Percentiles rank a stretch among this genome's conserved stretches.
These are phyloP conservation scores for Elsinoe fawcettii DNA, from an alignment of 2,329 filamentous ascomycete species.

Conservation along the genomic window DNA sequence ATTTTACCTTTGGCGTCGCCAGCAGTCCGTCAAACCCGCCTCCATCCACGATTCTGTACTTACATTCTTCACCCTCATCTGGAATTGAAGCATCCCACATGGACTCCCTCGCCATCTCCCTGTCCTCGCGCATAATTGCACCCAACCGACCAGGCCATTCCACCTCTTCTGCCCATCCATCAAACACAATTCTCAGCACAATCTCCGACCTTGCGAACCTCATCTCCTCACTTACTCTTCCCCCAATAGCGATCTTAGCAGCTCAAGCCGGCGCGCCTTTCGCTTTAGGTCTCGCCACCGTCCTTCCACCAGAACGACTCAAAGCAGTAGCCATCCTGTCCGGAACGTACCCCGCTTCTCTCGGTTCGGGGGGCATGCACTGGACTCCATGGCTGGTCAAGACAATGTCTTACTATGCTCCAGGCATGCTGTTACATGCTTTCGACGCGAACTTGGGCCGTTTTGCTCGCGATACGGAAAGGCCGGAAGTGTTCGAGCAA, in stretches of 20 bases:
- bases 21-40: neutral
- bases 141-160: neutral
- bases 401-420: neutral
- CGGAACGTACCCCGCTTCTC: neutral
- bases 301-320: neutral
- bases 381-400: constrained; percentile 5
- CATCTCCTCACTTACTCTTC: neutral
- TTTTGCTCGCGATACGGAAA: neutral
- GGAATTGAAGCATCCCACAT: neutral
- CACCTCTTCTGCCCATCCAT: neutral
- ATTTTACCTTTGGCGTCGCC: neutral
- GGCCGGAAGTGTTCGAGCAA: neutral
- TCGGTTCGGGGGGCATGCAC: neutral
- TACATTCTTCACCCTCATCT: neutral
- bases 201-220: constrained; percentile 5
- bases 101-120: neutral
- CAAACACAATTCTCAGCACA: neutral
- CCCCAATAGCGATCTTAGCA: neutral
- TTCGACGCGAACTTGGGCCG: constrained; percentile 2
- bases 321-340: neutral
- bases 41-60: neutral
- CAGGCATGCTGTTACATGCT: neutral
- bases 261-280: neutral
- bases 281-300: neutral
- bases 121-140: neutral